Conservation (phyloP, 148 eudicot genomes). For the Silene uniflora region DNA sequence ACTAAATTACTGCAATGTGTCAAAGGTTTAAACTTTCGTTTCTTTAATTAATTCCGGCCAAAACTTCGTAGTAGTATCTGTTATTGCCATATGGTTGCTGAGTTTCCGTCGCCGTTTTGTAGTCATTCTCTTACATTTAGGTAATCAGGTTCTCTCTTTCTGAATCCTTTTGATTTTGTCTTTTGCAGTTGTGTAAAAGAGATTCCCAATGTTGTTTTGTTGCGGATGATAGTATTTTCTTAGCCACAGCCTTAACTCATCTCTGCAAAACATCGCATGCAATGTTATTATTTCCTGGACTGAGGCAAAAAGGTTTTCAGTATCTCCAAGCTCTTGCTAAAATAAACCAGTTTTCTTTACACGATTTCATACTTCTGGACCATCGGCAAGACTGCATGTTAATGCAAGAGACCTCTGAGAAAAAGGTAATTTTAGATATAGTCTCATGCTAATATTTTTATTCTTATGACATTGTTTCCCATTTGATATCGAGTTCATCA, state of each 20-base stretch:
- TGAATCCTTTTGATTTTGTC: background rate
- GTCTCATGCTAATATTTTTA: background rate
- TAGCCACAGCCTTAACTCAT: constrained; percentile 57
- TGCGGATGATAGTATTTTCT: constrained; percentile 82
- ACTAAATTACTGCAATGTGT: no score
- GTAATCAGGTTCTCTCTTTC: background rate
- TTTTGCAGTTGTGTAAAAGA: constrained; percentile 54
- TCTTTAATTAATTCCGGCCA: background rate
- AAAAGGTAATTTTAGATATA: constrained; percentile 40
- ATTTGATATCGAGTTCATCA: background rate
- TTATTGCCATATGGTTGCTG: background rate
- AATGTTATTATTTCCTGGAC: constrained; percentile 66
- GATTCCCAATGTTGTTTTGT: constrained; percentile 51
- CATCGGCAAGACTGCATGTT: constrained; percentile 34
- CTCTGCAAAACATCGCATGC: constrained; percentile 50
- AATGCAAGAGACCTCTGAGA: constrained; percentile 36
- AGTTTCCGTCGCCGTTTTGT: constrained; percentile 12
- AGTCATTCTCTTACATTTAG: background rate
- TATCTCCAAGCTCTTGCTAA: constrained; percentile 59
- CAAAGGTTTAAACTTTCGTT: background rate
- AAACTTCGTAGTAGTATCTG: background rate
- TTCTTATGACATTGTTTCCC: background rate
- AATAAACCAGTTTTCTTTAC: constrained; percentile 54
- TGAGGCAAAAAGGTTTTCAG: constrained; percentile 54
- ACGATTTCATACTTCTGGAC: constrained; percentile 44